Evolutionary conservation across 441 rosid genomes (phyloP).

Genomic region (Aleurites moluccanus): DNA sequence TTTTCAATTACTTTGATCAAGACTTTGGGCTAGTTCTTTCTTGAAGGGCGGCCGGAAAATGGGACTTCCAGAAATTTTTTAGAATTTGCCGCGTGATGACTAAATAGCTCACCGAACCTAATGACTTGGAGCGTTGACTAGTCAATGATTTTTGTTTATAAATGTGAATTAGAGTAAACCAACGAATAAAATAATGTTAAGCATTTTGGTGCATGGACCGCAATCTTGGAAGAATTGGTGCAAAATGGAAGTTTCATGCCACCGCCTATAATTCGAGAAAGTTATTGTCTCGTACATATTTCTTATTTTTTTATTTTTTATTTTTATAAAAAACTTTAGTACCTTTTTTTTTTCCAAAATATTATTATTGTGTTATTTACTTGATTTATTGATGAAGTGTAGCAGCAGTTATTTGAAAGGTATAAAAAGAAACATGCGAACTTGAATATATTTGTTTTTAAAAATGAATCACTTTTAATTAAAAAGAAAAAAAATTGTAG

Average conservation of each 20-base stretch:
- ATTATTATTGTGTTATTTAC: too few species aligned
- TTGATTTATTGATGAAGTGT: too few species aligned
- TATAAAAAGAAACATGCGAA: not conserved
- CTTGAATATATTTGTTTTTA: not conserved
- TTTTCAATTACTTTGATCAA: not conserved
- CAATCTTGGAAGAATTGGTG: slow-evolving; percentile 14
- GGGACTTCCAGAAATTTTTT: slow-evolving; percentile 16
- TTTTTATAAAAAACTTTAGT: too few species aligned
- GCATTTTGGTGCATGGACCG: not conserved
- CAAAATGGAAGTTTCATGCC: not conserved
- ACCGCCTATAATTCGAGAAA: too few species aligned
- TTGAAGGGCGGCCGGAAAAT: slow-evolving; percentile 16
- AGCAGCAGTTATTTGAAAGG: too few species aligned
- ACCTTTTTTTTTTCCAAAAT: too few species aligned
- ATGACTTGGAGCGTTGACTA: slow-evolving; percentile 16
- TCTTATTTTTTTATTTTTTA: too few species aligned
- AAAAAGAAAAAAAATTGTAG: not conserved
- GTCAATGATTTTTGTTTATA: slow-evolving; percentile 3
- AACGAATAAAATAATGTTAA: not conserved
- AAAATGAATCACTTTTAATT: not conserved
- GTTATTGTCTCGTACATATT: too few species aligned
- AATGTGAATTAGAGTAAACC: not conserved
- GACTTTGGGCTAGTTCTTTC: not conserved
- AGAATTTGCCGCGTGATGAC: slow-evolving; percentile 27
- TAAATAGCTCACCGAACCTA: slow-evolving; percentile 22